phyloP scores from a whole-genome alignment of 2,329 filamentous ascomycete genomes.

The Xylariaceae sp. region DNA sequence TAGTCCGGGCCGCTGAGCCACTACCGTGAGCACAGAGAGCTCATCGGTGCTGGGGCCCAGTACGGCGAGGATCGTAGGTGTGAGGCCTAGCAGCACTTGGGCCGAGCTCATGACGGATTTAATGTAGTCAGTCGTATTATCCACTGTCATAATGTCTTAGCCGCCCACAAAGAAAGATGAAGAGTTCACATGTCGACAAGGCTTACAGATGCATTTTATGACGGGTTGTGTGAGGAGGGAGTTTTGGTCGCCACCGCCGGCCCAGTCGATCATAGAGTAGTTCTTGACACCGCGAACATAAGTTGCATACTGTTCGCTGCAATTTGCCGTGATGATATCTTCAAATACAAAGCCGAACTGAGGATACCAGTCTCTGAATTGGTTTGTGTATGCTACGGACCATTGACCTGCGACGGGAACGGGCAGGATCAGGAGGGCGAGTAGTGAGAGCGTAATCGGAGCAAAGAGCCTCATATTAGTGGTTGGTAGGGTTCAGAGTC shows the following conservation, averaged over 20 bases:
- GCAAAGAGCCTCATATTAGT: too few species aligned
- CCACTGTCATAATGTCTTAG: too few species aligned
- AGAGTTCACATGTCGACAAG: too few species aligned
- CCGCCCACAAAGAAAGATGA: too few species aligned
- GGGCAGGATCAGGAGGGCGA: too few species aligned
- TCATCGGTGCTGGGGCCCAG: slow-evolving; percentile 17
- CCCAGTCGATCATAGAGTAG: slow-evolving; percentile 11
- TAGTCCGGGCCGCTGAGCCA: slow-evolving; percentile 15
- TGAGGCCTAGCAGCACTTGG: slow-evolving; percentile 20
- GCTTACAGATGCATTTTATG: slow-evolving; percentile 13
- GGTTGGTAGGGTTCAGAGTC: too few species aligned
- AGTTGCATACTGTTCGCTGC: slow-evolving; percentile 13
- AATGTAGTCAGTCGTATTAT: slow-evolving; percentile 18
- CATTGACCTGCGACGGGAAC: background rate
- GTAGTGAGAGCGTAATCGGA: too few species aligned
- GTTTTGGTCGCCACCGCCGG: slow-evolving; percentile 11
- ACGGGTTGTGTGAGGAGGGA: slow-evolving; percentile 16
- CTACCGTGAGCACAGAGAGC: slow-evolving; percentile 14
- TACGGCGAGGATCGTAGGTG: slow-evolving; percentile 15
- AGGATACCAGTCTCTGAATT: slow-evolving; percentile 18
- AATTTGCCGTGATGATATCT: slow-evolving; percentile 13
- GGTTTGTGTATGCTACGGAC: background rate
- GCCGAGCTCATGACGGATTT: slow-evolving; percentile 17
- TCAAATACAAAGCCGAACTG: slow-evolving; percentile 15
- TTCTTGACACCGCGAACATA: slow-evolving; percentile 15